Evolutionary conservation across 345 rosid species (phyloP), one percentile per base, ranked within the genome.

Genomic region (Turnera subulata): DNA sequence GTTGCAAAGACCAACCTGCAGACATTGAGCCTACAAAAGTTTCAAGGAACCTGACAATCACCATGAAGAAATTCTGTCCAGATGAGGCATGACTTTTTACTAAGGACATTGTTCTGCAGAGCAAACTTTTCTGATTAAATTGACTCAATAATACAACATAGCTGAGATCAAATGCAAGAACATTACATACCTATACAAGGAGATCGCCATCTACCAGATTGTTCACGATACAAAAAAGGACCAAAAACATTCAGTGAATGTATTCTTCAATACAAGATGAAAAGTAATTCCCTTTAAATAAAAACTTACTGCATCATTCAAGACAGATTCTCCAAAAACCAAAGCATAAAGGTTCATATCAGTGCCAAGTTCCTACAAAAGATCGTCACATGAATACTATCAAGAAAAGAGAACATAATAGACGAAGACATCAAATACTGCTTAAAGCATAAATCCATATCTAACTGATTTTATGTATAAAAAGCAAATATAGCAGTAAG

Each of bases 261-360:
- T 6, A 24, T 25, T 29, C 33, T 37, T 17, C 22, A 29, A 52
- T 11, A 18, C 18, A 26, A 32, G 14, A 51, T 43, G 19, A 12
- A 44, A n/a, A 11, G 50, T 56, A 68, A 48, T 61, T 66, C 16
- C 11, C 15, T 23, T 44, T 20, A 18, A 61, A 50, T 47, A 42
- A 62, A 58, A 69, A 68, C 87, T 77, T 78, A 93, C 99, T n/a
- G 99, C 99, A 63, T 93, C 99, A 73, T 93, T 93, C 63, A 93
- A 76, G 66, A 93, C 99, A 19, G 97, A 93, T 82, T 93, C 99
- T 51, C 99, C 99, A 65, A 93, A 93, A 55, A 93, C 99, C 77
- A 89, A 72, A 13, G 99, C 97, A 78, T 93, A 93, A 54, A 93
- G 85, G 75, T 93, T 93, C 63, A 62, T 74, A 73, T 93, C 97